Conservation (phyloP, 202 grass and related monocot species). For the Schoenoplectus tabernaemontani region DNA sequence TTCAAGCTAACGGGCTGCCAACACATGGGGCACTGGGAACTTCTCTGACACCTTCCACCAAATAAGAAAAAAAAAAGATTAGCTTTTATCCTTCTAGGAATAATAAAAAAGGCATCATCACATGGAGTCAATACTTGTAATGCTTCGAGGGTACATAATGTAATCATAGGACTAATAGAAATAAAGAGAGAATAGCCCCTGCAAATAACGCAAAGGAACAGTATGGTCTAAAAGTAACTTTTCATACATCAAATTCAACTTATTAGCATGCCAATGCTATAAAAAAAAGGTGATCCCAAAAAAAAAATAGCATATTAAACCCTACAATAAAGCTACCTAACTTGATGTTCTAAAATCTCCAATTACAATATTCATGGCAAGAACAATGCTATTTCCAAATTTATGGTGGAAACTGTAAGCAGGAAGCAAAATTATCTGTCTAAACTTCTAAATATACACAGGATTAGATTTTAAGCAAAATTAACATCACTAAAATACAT, state of each 20-base stretch:
- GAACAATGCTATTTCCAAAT: not conserved
- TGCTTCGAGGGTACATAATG: not conserved
- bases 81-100: not conserved
- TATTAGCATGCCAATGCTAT: not conserved
- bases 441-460: not conserved
- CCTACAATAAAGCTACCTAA: not conserved
- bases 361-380: not conserved
- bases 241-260: not conserved
- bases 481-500: not conserved
- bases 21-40: constrained; percentile 84
- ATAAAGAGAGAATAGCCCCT: not conserved
- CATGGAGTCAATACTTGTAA: not conserved
- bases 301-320: not conserved
- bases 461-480: not conserved
- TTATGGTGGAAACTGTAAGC: not conserved
- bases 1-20: constrained; percentile 78
- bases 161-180: not conserved
- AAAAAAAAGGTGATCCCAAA: not conserved
- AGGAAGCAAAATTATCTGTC: not conserved
- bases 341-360: not conserved
- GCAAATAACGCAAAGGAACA: not conserved
- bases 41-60: constrained; percentile 72
- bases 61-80: not conserved
- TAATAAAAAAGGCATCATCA: not conserved
- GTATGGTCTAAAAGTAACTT: not conserved